These are phyloP conservation scores for Pichia membranifaciens DNA, from an alignment of 805 yeast species.

Conservation along the genomic window DNA sequence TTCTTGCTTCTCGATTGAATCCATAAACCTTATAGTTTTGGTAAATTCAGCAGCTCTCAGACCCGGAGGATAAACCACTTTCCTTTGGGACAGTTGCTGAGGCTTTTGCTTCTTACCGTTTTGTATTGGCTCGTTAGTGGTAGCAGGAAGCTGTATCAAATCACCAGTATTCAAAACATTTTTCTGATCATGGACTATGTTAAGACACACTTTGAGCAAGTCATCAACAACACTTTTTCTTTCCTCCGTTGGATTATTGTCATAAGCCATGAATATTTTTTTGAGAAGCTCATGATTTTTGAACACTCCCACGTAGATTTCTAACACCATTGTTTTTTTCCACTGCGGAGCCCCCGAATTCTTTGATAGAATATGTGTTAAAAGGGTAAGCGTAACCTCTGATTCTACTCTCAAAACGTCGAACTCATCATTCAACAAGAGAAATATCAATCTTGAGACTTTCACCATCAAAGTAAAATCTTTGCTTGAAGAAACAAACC, in stretches of 20 bases:
- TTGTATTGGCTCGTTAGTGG: not conserved
- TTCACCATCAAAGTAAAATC: slow-evolving; percentile 70
- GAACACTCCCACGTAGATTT: slow-evolving; percentile 58
- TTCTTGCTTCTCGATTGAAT: slow-evolving; percentile 72
- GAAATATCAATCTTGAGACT: slow-evolving; percentile 62
- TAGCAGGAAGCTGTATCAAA: slow-evolving; percentile 27
- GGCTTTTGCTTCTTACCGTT: slow-evolving; percentile 11
- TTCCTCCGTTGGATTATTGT: slow-evolving; percentile 41
- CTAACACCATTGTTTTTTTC: slow-evolving; percentile 72
- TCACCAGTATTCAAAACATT: slow-evolving; percentile 32
- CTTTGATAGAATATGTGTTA: slow-evolving; percentile 64
- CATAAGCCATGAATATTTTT: slow-evolving; percentile 57
- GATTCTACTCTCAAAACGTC: slow-evolving; percentile 63
- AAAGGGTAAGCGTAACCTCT: slow-evolving; percentile 70
- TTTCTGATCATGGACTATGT: slow-evolving; percentile 31
- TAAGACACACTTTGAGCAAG: slow-evolving; percentile 39
- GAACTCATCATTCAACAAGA: slow-evolving; percentile 59
- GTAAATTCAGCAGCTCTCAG: not conserved
- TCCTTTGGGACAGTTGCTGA: slow-evolving; percentile 9
- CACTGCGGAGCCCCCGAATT: slow-evolving; percentile 55
- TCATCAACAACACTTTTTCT: slow-evolving; percentile 58
- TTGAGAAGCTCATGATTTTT: slow-evolving; percentile 48
- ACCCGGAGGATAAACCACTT: slow-evolving; percentile 1
- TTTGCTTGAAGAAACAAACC: slow-evolving; percentile 51
- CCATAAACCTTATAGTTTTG: slow-evolving; percentile 47